Base-by-base conservation (phyloP, 495 filamentous ascomycete genomes). In the Hypomontagnella submonticulosa region DNA sequence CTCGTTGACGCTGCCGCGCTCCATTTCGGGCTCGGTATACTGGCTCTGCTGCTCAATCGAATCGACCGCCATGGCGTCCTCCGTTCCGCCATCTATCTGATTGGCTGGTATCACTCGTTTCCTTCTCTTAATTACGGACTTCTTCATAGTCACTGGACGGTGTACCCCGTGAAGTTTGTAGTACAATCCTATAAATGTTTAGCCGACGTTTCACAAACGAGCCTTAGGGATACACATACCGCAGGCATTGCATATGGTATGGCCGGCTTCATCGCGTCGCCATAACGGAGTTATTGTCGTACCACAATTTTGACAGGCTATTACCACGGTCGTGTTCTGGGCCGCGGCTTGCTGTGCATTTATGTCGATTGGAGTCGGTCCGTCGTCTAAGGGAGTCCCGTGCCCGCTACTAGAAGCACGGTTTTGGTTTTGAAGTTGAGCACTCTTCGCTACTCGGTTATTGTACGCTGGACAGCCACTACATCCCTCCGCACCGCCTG, bases 161-260 rank as follows among this genome's bases (percentile, higher is more conserved):
- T 97, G 94, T 48, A 90, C 88, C 53, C 93, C 93, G 72, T 99
- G 95, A 1, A 99, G 87, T 75, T 98, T 99, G 76, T 96, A 92
- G 72, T 98, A 98, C n/a, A 98, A 80, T 30, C 93, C 93, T 97
- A 62, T 10, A 46, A 32, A 11, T 53, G 48, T 59, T 69, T 61
- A 73, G 71, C 50, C 15, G 33, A 51, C 23, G 38, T 61, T 15
- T 27, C 16, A 16, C 27, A 16, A 33, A 8, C 4, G 11, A 7
- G 38, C 12, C 51, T 10, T n/a, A 55, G 38, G 57, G 2, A 19
- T 42, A 42, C 63, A 83, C 92, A 71, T 85, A 97, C 95, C 95
- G 77, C 95, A 99, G 52, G 95, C 95, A 80, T 99, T 99, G 80
- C 95, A 99, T 61, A 99, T 98, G 4, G 93, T 97, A 80, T 97